These are phyloP conservation scores for Thielaviopsis ethacetica DNA, from an alignment of 2,329 filamentous ascomycete species.

Conservation along the genomic window DNA sequence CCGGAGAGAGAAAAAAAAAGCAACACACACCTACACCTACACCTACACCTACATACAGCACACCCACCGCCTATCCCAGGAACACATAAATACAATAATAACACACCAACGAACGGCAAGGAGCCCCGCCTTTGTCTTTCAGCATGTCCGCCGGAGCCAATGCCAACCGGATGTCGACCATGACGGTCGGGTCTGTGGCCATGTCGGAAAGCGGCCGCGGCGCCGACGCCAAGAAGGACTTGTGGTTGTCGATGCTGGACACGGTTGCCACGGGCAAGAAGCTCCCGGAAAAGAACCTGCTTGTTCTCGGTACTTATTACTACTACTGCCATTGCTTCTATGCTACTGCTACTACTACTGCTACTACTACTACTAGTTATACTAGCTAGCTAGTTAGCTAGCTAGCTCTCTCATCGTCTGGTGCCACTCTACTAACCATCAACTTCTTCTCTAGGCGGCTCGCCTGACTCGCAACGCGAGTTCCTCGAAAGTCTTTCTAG, in stretches of 20 bases:
- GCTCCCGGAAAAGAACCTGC: constrained; percentile 77
- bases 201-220: constrained; percentile 17
- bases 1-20: no score
- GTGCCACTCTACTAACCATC: background rate
- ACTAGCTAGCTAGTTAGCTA: no score
- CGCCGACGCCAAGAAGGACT: constrained; percentile 65
- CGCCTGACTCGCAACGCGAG: constrained; percentile 67
- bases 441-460: constrained; percentile 43
- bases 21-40: no score
- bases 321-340: constrained; percentile 1
- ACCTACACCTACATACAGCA: no score
- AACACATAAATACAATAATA: background rate
- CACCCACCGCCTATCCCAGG: no score
- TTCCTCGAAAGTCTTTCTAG: constrained; percentile 53
- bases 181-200: constrained; percentile 34
- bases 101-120: background rate
- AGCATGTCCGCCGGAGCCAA: constrained; percentile 29
- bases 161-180: constrained; percentile 40
- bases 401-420: background rate
- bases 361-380: no score
- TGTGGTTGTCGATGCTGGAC: constrained; percentile 90
- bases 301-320: constrained; percentile 54
- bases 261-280: constrained; percentile 78
- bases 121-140: background rate
- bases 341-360: background rate